These are phyloP conservation scores for Bathelium albidoporum DNA, from an alignment of 495 filamentous ascomycete species.

Conservation along the genomic window DNA sequence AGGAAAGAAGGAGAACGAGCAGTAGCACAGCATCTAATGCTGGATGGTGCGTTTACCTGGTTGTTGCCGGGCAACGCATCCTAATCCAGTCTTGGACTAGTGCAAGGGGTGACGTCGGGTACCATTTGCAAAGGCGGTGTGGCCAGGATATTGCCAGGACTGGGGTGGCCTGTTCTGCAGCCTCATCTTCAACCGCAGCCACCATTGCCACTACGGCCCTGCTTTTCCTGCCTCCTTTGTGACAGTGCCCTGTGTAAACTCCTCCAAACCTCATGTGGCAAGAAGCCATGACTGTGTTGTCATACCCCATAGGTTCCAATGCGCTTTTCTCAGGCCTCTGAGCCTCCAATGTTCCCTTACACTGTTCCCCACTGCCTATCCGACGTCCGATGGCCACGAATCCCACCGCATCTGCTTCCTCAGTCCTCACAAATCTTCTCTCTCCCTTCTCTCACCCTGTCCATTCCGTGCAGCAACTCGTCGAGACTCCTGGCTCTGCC, in stretches of 20 bases:
- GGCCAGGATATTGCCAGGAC: background rate
- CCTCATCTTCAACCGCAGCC: background rate
- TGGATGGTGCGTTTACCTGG: background rate
- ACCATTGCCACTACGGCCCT: background rate
- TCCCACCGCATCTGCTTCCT: background rate
- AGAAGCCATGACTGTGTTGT: background rate
- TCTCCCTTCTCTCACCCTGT: conserved; percentile 19
- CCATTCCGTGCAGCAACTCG: conserved; percentile 20
- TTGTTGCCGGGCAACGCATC: background rate
- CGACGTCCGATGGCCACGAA: conserved; percentile 10
- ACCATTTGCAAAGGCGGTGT: conserved; percentile 1
- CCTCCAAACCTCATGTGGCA: background rate
- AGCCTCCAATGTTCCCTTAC: background rate
- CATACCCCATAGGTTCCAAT: background rate
- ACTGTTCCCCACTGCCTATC: background rate
- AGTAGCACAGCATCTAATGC: background rate
- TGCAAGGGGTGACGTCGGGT: background rate
- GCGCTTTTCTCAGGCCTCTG: background rate
- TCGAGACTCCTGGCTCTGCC: conserved; percentile 32
- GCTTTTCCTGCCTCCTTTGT: background rate
- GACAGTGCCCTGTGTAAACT: background rate
- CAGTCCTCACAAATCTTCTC: conserved; percentile 3
- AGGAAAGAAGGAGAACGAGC: background rate
- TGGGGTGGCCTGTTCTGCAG: background rate
- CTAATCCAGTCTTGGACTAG: background rate